These are phyloP conservation scores for Phaseolus lunatus DNA, from an alignment of 306 rosid species.

Conservation along the genomic window DNA sequence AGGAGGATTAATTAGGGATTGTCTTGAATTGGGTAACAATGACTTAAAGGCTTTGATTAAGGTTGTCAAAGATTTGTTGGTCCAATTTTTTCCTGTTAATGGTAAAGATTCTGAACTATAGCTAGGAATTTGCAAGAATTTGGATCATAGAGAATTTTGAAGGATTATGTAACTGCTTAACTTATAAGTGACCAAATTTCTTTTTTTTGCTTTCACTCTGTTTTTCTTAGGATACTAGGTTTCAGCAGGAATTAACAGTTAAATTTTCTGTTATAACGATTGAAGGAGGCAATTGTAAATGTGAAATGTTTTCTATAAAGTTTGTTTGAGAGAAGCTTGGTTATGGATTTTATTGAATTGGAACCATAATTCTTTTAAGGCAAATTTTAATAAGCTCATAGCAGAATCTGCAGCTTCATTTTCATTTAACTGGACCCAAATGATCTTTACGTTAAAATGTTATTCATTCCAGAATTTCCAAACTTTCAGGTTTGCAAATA, in stretches of 20 bases:
- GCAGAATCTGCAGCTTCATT: not conserved
- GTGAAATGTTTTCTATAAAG: not conserved
- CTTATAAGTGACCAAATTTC: not conserved
- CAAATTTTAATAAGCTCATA: not conserved
- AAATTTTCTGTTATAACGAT: not conserved
- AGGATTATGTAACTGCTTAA: not conserved
- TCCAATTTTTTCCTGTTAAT: slow-evolving; percentile 45
- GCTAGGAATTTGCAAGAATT: not conserved
- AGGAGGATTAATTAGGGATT: slow-evolving; percentile 80
- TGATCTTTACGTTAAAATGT: not conserved
- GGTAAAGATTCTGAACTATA: slow-evolving; percentile 50
- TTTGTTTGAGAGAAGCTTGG: not conserved
- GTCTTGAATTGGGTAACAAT: slow-evolving; percentile 71
- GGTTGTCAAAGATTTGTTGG: slow-evolving; percentile 63
- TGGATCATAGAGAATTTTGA: not conserved
- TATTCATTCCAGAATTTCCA: not conserved
- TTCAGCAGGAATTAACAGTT: not conserved
- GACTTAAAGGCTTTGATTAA: slow-evolving; percentile 72
- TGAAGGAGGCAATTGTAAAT: not conserved
- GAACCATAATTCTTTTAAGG: not conserved
- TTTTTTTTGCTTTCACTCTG: slow-evolving; percentile 22
- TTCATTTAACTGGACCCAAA: not conserved
- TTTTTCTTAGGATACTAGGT: slow-evolving; percentile 22
- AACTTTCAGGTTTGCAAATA: not conserved
- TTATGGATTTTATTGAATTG: not conserved